Evolutionary conservation across 2,329 filamentous ascomycete genomes (phyloP).

Genomic region (Macrophomina phaseolina): DNA sequence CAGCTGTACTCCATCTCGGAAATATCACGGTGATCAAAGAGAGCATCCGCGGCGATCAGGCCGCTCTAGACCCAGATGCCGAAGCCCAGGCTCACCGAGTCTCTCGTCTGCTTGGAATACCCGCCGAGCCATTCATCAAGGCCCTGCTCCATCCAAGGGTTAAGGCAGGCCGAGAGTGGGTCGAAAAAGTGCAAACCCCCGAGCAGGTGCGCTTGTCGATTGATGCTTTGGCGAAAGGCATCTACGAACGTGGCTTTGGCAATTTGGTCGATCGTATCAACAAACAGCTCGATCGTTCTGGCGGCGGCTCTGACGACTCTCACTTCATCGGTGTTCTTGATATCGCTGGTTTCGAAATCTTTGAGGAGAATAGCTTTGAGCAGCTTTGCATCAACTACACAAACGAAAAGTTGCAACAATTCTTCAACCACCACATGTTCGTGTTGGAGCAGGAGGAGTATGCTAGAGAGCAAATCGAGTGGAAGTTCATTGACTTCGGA

Average conservation of each 20-base stretch:
- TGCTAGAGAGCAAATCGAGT: conserved; percentile 95
- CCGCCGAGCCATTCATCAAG: conserved; percentile 82
- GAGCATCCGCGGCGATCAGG: conserved; percentile 89
- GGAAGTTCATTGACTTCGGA: conserved; percentile 99
- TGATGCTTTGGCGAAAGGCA: conserved; percentile 92
- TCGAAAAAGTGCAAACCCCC: conserved; percentile 96
- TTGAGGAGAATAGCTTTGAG: conserved; percentile 98
- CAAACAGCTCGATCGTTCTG: conserved; percentile 83
- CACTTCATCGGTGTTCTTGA: conserved; percentile 97
- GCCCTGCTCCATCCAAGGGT: conserved; percentile 90
- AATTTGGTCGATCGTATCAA: conserved; percentile 93
- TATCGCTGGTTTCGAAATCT: conserved; percentile 99
- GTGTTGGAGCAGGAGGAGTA: conserved; percentile 98
- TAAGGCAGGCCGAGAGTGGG: conserved; percentile 96
- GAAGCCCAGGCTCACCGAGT: conserved; percentile 77
- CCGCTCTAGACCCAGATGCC: conserved; percentile 77
- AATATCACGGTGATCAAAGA: conserved; percentile 91
- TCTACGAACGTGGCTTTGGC: conserved; percentile 95
- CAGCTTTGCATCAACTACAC: conserved; percentile 99
- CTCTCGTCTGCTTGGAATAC: conserved; percentile 83
- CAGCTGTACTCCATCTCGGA: conserved; percentile 89
- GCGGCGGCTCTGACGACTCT: conserved; percentile 82
- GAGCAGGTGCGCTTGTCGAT: conserved; percentile 91
- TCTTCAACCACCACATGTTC: conserved; percentile 99
- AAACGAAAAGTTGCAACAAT: conserved; percentile 98